These are phyloP conservation scores for Phytopythium aichiense DNA, from an alignment of 352 stramenopile species.

Conservation along the genomic window DNA sequence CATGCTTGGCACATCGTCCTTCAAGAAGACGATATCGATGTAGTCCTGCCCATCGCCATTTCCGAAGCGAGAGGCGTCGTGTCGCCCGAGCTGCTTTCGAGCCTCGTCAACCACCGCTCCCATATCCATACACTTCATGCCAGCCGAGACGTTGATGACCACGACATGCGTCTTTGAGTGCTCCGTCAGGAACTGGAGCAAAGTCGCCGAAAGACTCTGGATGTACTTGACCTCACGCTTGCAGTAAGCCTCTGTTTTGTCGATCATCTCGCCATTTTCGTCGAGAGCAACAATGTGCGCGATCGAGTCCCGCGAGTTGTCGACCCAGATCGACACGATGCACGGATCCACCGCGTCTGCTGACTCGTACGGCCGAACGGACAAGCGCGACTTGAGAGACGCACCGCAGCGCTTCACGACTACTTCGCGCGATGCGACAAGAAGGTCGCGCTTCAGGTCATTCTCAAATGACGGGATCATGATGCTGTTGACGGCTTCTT, in stretches of 20 bases:
- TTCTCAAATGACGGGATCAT: slow-evolving; percentile 86
- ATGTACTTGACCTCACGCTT: slow-evolving; percentile 71
- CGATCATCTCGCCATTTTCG: slow-evolving; percentile 80
- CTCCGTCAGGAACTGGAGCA: slow-evolving; percentile 83
- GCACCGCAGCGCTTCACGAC: slow-evolving; percentile 76
- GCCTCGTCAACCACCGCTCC: slow-evolving; percentile 83
- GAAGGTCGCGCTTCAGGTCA: slow-evolving; percentile 76
- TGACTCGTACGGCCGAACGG: slow-evolving; percentile 75
- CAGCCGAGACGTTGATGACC: slow-evolving; percentile 86
- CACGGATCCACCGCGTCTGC: slow-evolving; percentile 73
- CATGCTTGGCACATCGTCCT: slow-evolving; percentile 87
- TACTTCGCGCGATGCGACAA: slow-evolving; percentile 61
- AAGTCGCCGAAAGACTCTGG: slow-evolving; percentile 64
- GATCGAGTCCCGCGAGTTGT: slow-evolving; percentile 71
- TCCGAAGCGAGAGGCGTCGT: slow-evolving; percentile 67
- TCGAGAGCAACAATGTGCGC: slow-evolving; percentile 83
- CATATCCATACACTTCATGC: slow-evolving; percentile 90
- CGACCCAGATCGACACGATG: slow-evolving; percentile 87
- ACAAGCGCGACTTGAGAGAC: slow-evolving; percentile 60
- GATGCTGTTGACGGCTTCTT: slow-evolving; percentile 80
- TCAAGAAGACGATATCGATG: slow-evolving; percentile 85
- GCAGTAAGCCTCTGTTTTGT: slow-evolving; percentile 86
- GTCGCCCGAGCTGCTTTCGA: slow-evolving; percentile 63
- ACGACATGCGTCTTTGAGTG: slow-evolving; percentile 79
- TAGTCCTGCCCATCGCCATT: slow-evolving; percentile 79